A percentile compares a stretch with the other conserved stretches of the same genome.
These are phyloP conservation scores for Trametes cingulata DNA, from an alignment of 768 basidiomycete genomes.

Conservation along the genomic window DNA sequence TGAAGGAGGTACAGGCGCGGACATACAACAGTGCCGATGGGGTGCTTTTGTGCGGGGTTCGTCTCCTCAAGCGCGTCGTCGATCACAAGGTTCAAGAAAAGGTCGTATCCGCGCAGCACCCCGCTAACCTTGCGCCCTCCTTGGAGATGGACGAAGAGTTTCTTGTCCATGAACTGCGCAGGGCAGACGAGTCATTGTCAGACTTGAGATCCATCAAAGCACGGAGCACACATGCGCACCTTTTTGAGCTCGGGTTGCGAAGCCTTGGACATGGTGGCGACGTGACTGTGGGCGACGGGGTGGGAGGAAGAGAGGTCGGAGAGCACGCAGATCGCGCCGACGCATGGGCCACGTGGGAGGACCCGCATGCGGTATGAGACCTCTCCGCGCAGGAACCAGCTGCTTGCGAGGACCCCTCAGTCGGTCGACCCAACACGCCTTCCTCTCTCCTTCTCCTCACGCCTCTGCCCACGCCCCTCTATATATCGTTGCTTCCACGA, in stretches of 20 bases:
- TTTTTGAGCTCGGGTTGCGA: slow-evolving; percentile 98
- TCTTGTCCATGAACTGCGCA: slow-evolving; percentile 96
- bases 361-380: slow-evolving; percentile 10
- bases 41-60: slow-evolving; percentile 83
- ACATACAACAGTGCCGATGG: slow-evolving; percentile 90
- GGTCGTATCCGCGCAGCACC: slow-evolving; percentile 92
- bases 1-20: neutral
- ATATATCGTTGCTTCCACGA: slow-evolving; percentile 9
- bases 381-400: slow-evolving; percentile 11
- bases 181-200: slow-evolving; percentile 2
- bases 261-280: slow-evolving; percentile 72
- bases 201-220: neutral
- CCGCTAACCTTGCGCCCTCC: slow-evolving; percentile 96
- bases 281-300: neutral
- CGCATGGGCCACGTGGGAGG: slow-evolving; percentile 17
- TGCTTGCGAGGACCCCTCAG: slow-evolving; percentile 9
- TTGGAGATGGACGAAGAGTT: slow-evolving; percentile 90
- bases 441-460: slow-evolving; percentile 4
- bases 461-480: slow-evolving; percentile 8
- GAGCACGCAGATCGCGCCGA: slow-evolving; percentile 3
- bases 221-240: slow-evolving; percentile 57
- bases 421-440: slow-evolving; percentile 13
- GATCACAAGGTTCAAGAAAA: slow-evolving; percentile 97
- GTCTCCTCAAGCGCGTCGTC: slow-evolving; percentile 95
- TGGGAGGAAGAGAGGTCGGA: neutral